These are phyloP conservation scores for Beta vulgaris DNA, from an alignment of 148 eudicot genomes.

Conservation along the genomic window DNA sequence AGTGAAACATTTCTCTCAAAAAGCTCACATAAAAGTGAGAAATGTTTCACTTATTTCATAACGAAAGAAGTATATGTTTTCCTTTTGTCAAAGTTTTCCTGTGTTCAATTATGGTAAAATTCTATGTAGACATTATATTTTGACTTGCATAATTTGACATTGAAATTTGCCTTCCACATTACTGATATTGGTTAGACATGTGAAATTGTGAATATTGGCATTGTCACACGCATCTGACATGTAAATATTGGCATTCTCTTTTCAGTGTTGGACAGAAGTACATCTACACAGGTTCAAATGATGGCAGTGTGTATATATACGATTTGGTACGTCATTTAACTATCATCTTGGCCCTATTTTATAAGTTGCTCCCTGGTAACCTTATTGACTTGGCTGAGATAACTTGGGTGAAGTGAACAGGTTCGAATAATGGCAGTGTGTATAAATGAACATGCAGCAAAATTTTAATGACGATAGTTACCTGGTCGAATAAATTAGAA, in stretches of 20 bases:
- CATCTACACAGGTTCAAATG: conserved; percentile 73
- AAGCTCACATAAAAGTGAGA: too few relatives aligned
- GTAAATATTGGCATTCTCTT: neutral
- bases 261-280: conserved; percentile 82
- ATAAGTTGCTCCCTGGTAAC: neutral
- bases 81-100: too few relatives aligned
- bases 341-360: neutral
- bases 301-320: conserved; percentile 60
- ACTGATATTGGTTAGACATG: too few relatives aligned
- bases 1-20: too few relatives aligned
- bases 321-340: conserved; percentile 57
- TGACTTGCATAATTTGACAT: neutral
- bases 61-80: too few relatives aligned
- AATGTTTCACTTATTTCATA: too few relatives aligned
- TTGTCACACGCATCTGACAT: too few relatives aligned
- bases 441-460: neutral
- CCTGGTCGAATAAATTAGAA: neutral
- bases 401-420: too few relatives aligned
- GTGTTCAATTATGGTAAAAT: too few relatives aligned
- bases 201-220: too few relatives aligned
- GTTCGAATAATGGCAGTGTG: too few relatives aligned
- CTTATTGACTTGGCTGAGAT: neutral
- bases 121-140: too few relatives aligned
- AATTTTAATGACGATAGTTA: neutral
- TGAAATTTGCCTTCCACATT: neutral